A percentile compares a stretch with the other conserved stretches of the same genome.
Evolutionary conservation across 345 rosid species (phyloP).

Genomic region (Euclidium syriacum): DNA sequence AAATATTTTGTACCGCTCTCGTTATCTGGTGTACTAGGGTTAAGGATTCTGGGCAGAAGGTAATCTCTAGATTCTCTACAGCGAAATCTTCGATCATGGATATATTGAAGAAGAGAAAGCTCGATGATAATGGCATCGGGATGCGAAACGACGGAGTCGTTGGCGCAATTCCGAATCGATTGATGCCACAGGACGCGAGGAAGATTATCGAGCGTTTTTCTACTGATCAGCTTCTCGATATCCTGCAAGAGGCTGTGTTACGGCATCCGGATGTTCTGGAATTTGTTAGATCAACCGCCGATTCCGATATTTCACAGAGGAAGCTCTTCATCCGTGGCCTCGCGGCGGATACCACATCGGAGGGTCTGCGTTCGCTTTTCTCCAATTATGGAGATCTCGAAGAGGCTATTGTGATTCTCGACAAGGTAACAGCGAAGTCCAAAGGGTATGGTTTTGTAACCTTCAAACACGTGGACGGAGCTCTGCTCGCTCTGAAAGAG

Average conservation of each 20-base stretch:
- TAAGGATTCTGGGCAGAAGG: constrained; percentile 34
- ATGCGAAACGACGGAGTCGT: constrained; percentile 7
- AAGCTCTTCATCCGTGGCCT: constrained; percentile 85
- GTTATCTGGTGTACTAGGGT: constrained; percentile 27
- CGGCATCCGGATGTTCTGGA: constrained; percentile 52
- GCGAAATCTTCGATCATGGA: constrained; percentile 33
- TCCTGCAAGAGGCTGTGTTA: constrained; percentile 47
- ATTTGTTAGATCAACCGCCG: constrained; percentile 52
- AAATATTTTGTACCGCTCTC: not conserved
- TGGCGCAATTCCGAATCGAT: constrained; percentile 22
- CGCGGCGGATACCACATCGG: constrained; percentile 83
- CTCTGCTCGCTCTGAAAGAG: constrained; percentile 61
- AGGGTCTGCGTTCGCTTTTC: constrained; percentile 53
- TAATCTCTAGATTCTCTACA: not conserved
- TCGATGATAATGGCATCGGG: constrained; percentile 49
- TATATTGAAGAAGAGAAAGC: constrained; percentile 54
- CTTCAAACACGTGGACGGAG: constrained; percentile 64
- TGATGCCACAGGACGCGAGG: constrained; percentile 47
- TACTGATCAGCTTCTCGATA: constrained; percentile 59
- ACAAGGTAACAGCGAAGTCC: constrained; percentile 64
- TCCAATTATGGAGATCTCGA: constrained; percentile 70
- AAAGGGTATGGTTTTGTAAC: constrained; percentile 85
- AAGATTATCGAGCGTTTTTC: constrained; percentile 56
- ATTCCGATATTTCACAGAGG: constrained; percentile 62
- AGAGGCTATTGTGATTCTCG: constrained; percentile 69